Evolutionary conservation across 2,329 filamentous ascomycete genomes (phyloP).

Genomic region (Diaporthe citriasiana): DNA sequence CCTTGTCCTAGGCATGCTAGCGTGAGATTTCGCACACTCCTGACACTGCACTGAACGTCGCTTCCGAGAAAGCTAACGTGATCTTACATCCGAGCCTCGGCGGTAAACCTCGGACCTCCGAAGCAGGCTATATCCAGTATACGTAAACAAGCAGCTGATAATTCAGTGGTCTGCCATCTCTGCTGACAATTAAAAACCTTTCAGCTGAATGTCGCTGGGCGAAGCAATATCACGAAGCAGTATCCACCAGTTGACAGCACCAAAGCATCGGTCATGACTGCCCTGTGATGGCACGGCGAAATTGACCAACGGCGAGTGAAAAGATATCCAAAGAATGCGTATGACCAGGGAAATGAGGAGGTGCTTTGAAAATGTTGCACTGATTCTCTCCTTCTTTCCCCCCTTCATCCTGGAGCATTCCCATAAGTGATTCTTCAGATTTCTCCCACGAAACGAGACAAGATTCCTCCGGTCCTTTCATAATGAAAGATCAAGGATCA

Average conservation of each 20-base stretch:
- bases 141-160: not conserved
- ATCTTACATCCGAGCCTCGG: constrained; percentile 5
- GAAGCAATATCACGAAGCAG: not conserved
- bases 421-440: not conserved
- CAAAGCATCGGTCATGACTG: not conserved
- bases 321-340: not conserved
- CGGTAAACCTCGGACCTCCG: constrained; percentile 11
- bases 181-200: no score
- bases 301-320: not conserved
- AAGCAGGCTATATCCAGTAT: not conserved
- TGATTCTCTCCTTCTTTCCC: not conserved
- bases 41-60: not conserved
- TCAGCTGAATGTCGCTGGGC: not conserved
- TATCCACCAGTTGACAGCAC: not conserved
- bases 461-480: not conserved
- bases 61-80: not conserved
- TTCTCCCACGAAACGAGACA: no score
- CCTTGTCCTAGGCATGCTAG: not conserved
- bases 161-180: no score
- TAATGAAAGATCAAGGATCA: not conserved
- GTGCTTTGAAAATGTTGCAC: not conserved
- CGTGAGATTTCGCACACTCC: not conserved
- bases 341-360: not conserved
- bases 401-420: not conserved
- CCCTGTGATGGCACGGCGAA: not conserved